A percentile compares a stretch with the other conserved stretches of the same genome.
Evolutionary conservation across 2,329 filamentous ascomycete species (phyloP).

Genomic region (Colletotrichum karsti): DNA sequence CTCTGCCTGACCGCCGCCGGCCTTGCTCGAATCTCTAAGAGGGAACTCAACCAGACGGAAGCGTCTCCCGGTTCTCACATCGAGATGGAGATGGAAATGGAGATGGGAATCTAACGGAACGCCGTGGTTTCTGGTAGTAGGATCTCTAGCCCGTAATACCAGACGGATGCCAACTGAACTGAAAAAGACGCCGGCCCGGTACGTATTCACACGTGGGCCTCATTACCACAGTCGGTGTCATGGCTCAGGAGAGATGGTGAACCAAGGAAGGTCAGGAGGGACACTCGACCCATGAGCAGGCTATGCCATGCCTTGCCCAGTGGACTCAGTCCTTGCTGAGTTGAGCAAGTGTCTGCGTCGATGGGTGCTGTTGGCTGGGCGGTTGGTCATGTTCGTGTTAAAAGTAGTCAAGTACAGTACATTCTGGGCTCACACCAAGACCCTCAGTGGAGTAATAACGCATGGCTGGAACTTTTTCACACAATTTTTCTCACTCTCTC

Average conservation of each 20-base stretch:
- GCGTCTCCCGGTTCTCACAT: neutral
- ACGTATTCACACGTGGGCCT: neutral
- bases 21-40: neutral
- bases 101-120: neutral
- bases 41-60: neutral
- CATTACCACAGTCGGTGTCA: neutral
- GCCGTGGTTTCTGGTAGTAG: neutral
- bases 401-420: neutral
- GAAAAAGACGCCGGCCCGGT: neutral
- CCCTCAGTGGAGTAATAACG: constrained; percentile 17
- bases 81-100: no score
- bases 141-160: neutral
- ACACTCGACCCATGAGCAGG: constrained; percentile 4
- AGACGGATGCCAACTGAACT: no score
- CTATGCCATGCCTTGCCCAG: neutral
- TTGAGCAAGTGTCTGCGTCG: neutral
- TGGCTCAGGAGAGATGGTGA: neutral
- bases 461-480: constrained; percentile 5
- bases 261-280: constrained; percentile 1
- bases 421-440: neutral
- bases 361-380: neutral
- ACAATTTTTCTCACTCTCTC: neutral
- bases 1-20: constrained; percentile 13
- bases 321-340: neutral
- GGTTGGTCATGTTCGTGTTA: neutral